Base-by-base conservation (phyloP, 1,139 yeast genomes). In the Yarrowia galli region DNA sequence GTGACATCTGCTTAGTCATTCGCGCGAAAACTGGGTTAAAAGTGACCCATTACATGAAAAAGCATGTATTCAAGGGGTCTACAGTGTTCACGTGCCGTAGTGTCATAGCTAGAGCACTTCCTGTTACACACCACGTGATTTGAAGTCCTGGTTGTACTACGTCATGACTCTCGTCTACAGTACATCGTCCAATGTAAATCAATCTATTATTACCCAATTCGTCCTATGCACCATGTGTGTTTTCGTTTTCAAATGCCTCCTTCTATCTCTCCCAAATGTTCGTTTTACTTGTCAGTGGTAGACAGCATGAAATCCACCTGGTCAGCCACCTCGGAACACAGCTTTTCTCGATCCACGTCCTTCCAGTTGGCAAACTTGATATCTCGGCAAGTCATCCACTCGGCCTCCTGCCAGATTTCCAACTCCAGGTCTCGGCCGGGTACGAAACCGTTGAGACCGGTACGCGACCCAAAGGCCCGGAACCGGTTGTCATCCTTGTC, bases 401-500 rank as follows among this genome's bases (percentile, higher is more conserved):
- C 79, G 88, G 86, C 85, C 69, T 85, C 83, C 67, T 80, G 77
- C 91, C 91, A 88, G 73, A 86, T 87, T 13, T 81, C 80, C 53
- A 83, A 76, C 74, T 88, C 92, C 71, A 87, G 84, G 74, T 88
- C 92, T 71, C 82, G 69, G 20, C 54, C 67, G 10, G 71, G 73
- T 38, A 70, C 83, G 0, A 87, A 86, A 1, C 84, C 80, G 51
- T 83, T 79, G 67, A 54, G 79, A 54, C 81, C 81, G 80, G 85
- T 82, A 2, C 86, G 86, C 7, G 84, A 80, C 1, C 89, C 89
- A 71, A 84, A 85, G 16, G 85, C 75, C 69, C 89, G 75, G 40
- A 84, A 74, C 71, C 89, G 77, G 5, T 81, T 75, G 9, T 85
- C 87, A 25, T 80, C 80, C 46, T 77, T 80, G 68, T 82, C 79